Percentiles rank a stretch among this genome's conserved stretches.
Evolutionary conservation across 1,284 basidiomycete genomes (phyloP).

Genomic region (Pyrrhoderma lamaoense): DNA sequence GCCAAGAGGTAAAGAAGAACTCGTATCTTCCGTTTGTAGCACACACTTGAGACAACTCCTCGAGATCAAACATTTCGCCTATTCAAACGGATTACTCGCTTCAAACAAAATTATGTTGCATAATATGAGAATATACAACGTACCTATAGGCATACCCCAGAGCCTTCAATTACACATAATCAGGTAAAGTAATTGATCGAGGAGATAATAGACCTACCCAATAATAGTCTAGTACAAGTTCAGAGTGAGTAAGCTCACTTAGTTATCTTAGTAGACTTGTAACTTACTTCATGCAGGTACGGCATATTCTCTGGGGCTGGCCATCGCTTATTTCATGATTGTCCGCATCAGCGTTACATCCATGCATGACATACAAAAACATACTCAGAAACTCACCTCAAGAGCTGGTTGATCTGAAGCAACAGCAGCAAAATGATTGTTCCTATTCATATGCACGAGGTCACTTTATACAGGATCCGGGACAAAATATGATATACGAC

Average conservation of each 20-base stretch:
- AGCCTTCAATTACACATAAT: conserved; percentile 37
- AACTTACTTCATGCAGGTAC: conserved; percentile 50
- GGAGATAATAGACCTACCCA: conserved; percentile 32
- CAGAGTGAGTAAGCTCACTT: not conserved
- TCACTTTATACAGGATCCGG: not conserved
- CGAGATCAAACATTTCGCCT: conserved; percentile 68
- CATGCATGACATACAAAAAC: not conserved
- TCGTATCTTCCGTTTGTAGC: conserved; percentile 52
- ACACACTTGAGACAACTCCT: conserved; percentile 50
- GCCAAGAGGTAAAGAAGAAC: conserved; percentile 71
- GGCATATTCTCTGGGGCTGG: conserved; percentile 38
- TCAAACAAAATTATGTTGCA: too few species aligned
- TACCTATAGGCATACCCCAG: conserved; percentile 68
- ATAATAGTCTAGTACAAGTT: conserved; percentile 46
- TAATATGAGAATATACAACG: conserved; percentile 18
- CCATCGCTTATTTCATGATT: conserved; percentile 40
- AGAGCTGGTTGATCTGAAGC: conserved; percentile 69
- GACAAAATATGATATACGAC: not conserved
- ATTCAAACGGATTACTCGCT: not conserved
- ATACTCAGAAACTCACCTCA: conserved; percentile 48
- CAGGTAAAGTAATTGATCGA: not conserved
- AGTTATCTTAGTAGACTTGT: not conserved
- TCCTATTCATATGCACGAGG: conserved; percentile 44
- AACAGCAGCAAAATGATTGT: conserved; percentile 70
- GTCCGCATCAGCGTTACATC: conserved; percentile 1